phyloP scores from a whole-genome alignment of 805 yeast species.

The Diddensiella caesifluorescens region DNA sequence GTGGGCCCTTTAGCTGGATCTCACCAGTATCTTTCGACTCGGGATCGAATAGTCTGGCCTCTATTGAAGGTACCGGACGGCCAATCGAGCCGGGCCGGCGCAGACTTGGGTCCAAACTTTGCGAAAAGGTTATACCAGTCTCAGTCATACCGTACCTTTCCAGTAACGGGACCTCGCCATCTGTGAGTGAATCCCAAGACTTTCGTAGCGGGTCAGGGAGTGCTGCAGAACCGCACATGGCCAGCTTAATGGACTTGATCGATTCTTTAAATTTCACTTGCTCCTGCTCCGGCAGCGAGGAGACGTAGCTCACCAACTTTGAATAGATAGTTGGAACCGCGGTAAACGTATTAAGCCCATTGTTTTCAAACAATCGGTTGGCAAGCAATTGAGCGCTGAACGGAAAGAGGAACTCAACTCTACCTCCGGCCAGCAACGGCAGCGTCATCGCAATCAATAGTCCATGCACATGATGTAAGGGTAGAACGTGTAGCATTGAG shows the following conservation, averaged over 20 bases:
- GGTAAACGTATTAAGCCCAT: conserved; percentile 30
- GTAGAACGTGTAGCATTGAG: conserved; percentile 30
- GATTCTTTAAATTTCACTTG: conserved; percentile 18
- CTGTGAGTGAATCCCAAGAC: conserved; percentile 28
- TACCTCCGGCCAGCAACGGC: conserved; percentile 31
- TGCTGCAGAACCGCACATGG: conserved; percentile 35
- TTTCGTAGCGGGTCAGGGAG: conserved; percentile 30
- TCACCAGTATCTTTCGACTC: conserved; percentile 40
- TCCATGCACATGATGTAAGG: conserved; percentile 34
- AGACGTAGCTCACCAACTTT: conserved; percentile 22
- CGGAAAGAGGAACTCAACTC: conserved; percentile 30
- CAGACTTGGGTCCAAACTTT: conserved; percentile 24
- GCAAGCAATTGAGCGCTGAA: conserved; percentile 26
- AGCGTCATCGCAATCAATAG: conserved; percentile 30
- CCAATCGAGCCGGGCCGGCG: conserved; percentile 31
- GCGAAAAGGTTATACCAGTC: conserved; percentile 33
- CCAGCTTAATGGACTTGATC: conserved; percentile 18
- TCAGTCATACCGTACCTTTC: conserved; percentile 36
- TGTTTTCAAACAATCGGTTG: conserved; percentile 19
- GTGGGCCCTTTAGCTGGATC: conserved; percentile 48
- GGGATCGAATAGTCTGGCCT: conserved; percentile 28
- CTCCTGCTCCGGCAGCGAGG: conserved; percentile 17
- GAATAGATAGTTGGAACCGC: conserved; percentile 35
- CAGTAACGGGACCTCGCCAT: conserved; percentile 28
- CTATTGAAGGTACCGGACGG: conserved; percentile 30